Base-by-base conservation (phyloP, 306 rosid species). In the Lathyrus oleraceus region DNA sequence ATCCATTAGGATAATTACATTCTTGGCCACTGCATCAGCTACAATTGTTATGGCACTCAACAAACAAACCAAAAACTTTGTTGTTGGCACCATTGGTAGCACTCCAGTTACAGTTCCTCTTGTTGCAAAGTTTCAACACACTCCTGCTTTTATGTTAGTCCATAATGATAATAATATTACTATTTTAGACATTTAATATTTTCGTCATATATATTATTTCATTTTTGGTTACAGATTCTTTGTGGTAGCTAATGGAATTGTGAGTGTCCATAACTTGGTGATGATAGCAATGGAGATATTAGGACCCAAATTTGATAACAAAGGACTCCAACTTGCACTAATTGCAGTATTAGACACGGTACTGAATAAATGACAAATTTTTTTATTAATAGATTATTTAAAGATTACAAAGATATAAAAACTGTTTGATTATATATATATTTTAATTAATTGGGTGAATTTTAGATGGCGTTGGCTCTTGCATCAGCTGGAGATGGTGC, bases 91-190 rank as follows among this genome's bases (percentile, higher is more conserved):
- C 42, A 15, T 88, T 87, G 98, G 98, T n/a, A 84, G 16, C 67
- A 83, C 63, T 23, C 87, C 83, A 0, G 13, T 94, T 1, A 76
- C 72, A 13, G 86, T 68, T 51, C 49, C 81, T 62, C 49, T 87
- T 3, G 70, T 87, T 8, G 98, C 97, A 15, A 84, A 78, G 76
- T 88, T 94, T 67, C 80, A 75, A 0, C 92, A 94, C 51, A 90
- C 80, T 62, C 98, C 97, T 12, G 94, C 97, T 25, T 88, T 88
- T 75, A 79, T 90, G 98, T 94, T 65, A 77, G 88, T 81, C 59
- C 72, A 35, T 15, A 27, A 45, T 72, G 8, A 5, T 47, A 15
- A 16, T 49, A 49, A 67, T 38, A 64, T 38, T 58, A 27, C 17
- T 14, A 21, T 56, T 27, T n/a, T 20, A 5, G 42, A 12, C 7